phyloP scores from a whole-genome alignment of 1,284 basidiomycete genomes.

The Violaceomyces palustris region DNA sequence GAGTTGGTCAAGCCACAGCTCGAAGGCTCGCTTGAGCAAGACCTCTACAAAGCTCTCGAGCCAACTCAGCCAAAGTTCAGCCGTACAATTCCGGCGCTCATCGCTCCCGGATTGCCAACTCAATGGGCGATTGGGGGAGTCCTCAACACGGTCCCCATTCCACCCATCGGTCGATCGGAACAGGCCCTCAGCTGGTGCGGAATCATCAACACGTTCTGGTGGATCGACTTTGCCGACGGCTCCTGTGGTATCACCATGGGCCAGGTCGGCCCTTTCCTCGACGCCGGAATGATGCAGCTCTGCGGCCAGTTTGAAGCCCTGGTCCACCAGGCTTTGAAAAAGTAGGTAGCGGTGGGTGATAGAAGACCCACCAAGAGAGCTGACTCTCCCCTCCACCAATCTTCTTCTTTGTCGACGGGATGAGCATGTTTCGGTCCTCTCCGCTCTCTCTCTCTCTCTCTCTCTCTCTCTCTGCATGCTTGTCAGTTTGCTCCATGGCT shows the following conservation, averaged over 20 bases:
- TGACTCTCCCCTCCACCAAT: no score
- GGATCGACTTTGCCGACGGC: slow-evolving; percentile 17
- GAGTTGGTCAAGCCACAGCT: slow-evolving; percentile 32
- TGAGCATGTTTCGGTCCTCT: no score
- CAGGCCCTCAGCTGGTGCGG: slow-evolving; percentile 20
- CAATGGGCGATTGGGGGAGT: not conserved
- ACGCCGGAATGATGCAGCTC: no score
- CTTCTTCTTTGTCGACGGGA: no score
- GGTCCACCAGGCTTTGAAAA: no score
- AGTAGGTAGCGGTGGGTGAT: no score
- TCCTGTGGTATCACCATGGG: slow-evolving; percentile 25
- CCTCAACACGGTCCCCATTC: not conserved
- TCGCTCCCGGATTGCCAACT: not conserved
- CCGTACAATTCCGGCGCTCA: slow-evolving; percentile 2
- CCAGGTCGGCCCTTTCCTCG: slow-evolving; percentile 25
- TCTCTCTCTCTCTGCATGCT: no score
- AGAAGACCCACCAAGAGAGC: no score
- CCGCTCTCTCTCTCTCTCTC: no score
- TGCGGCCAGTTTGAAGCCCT: no score
- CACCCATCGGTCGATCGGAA: slow-evolving; percentile 1
- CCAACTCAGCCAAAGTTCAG: slow-evolving; percentile 6
- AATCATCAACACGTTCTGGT: slow-evolving; percentile 30
- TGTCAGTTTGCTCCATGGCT: no score
- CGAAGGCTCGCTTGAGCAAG: slow-evolving; percentile 11
- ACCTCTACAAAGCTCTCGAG: slow-evolving; percentile 12